These are phyloP conservation scores for Penicillium canescens DNA, from an alignment of 495 filamentous ascomycete species.

Conservation along the genomic window DNA sequence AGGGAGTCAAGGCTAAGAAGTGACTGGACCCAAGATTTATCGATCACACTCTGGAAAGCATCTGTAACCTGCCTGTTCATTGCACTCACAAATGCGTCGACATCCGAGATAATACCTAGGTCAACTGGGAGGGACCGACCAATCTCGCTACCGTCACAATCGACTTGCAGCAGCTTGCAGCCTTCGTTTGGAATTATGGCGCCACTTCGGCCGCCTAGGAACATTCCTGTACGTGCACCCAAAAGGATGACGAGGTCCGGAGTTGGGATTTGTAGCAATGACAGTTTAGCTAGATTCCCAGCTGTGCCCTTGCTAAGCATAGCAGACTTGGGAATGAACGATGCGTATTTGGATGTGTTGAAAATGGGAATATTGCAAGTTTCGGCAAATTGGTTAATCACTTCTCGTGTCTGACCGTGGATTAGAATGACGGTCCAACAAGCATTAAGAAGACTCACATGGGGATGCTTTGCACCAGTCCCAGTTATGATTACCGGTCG, in stretches of 20 bases:
- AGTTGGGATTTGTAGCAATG: conserved; percentile 2
- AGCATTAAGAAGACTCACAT: conserved; percentile 1
- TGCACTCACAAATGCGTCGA: conserved; percentile 15
- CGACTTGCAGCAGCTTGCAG: conserved; percentile 28
- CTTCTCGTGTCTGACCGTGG: conserved; percentile 9
- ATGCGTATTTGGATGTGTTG: conserved; percentile 20
- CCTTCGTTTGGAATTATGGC: conserved; percentile 24
- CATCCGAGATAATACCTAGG: conserved; percentile 26
- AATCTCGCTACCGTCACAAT: conserved; percentile 26
- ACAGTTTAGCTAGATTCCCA: conserved; percentile 13
- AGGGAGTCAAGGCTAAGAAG: conserved; percentile 12
- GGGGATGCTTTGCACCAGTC: conserved; percentile 16
- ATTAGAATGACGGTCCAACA: background rate
- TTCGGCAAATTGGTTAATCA: conserved; percentile 18
- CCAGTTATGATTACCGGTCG: conserved; percentile 26
- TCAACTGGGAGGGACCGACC: conserved; percentile 24
- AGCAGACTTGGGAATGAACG: conserved; percentile 4
- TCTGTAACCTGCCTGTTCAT: conserved; percentile 10
- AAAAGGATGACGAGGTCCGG: conserved; percentile 28
- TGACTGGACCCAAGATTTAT: conserved; percentile 18
- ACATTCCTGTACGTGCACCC: conserved; percentile 31
- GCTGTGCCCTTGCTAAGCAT: conserved; percentile 13
- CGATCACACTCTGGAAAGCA: background rate
- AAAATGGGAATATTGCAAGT: conserved; percentile 22
- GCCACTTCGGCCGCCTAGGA: conserved; percentile 22